A percentile compares a stretch with the other conserved stretches of the same genome.
Evolutionary conservation across 2,329 filamentous ascomycete genomes (phyloP).

Genomic region (Fusarium tupiense): DNA sequence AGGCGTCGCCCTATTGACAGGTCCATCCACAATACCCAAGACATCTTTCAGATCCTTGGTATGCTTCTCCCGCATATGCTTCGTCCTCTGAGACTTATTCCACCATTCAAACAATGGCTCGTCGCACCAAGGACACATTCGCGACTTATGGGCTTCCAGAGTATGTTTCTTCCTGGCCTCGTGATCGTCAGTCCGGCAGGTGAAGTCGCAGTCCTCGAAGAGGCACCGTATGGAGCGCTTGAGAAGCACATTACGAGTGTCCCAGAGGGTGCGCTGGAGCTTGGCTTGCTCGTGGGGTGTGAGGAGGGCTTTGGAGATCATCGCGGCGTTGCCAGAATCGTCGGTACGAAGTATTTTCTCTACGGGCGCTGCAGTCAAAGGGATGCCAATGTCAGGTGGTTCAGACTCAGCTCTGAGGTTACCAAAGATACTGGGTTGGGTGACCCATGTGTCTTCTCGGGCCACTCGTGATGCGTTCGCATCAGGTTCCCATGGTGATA

Average conservation of each 20-base stretch:
- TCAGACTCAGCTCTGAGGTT: slow-evolving; percentile 14
- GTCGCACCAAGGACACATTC: slow-evolving; percentile 51
- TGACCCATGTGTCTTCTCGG: slow-evolving; percentile 33
- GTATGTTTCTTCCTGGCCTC: slow-evolving; percentile 50
- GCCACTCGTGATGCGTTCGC: neutral
- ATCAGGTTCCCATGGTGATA: neutral
- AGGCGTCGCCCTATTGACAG: neutral
- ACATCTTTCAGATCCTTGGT: slow-evolving; percentile 28
- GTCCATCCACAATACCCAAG: neutral
- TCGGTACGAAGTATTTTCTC: slow-evolving; percentile 52
- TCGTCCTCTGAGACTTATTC: slow-evolving; percentile 34
- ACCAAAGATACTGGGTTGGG: slow-evolving; percentile 39
- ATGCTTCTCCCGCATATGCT: slow-evolving; percentile 48
- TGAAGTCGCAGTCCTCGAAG: slow-evolving; percentile 49
- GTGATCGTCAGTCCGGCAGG: slow-evolving; percentile 45
- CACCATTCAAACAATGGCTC: slow-evolving; percentile 46
- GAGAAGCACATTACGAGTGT: slow-evolving; percentile 18
- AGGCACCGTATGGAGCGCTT: slow-evolving; percentile 51
- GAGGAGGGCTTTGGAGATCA: slow-evolving; percentile 50
- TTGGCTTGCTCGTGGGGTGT: slow-evolving; percentile 53
- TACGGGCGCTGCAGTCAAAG: slow-evolving; percentile 34
- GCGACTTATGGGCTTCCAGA: slow-evolving; percentile 45
- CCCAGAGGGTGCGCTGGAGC: slow-evolving; percentile 41
- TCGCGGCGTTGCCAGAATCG: slow-evolving; percentile 45
- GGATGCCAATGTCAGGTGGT: slow-evolving; percentile 13